A percentile compares a stretch with the other conserved stretches of the same genome.
These are phyloP conservation scores for Rhodotorula graminis DNA, from an alignment of 768 basidiomycete species.

Conservation along the genomic window DNA sequence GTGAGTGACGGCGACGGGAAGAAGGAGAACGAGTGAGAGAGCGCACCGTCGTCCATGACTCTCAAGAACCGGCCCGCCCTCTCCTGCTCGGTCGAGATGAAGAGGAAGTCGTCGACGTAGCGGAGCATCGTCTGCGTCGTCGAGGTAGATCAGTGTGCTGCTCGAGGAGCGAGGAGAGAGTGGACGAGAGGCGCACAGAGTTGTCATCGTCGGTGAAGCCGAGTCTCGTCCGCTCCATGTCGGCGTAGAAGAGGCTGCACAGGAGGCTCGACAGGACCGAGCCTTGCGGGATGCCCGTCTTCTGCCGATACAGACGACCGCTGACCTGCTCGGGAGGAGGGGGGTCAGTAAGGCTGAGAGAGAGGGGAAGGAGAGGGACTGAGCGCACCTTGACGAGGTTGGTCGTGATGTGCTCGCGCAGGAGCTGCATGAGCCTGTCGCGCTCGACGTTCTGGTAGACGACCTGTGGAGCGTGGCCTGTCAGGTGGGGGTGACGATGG, in stretches of 20 bases:
- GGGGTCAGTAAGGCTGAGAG: neutral
- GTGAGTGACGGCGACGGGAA: neutral
- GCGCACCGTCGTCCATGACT: constrained; percentile 66
- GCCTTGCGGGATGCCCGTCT: constrained; percentile 94
- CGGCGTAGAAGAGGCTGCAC: constrained; percentile 85
- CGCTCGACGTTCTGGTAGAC: constrained; percentile 56
- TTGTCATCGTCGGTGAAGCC: constrained; percentile 54
- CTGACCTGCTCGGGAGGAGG: constrained; percentile 60
- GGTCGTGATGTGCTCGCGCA: constrained; percentile 83
- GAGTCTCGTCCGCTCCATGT: constrained; percentile 66
- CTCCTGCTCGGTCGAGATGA: constrained; percentile 63
- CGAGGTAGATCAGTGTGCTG: too few relatives aligned
- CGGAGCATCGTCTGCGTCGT: constrained; percentile 64
- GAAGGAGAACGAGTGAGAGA: too few relatives aligned
- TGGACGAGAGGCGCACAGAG: constrained; percentile 60
- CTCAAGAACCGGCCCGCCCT: constrained; percentile 67
- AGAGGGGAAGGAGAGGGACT: too few relatives aligned
- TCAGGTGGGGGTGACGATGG: too few relatives aligned
- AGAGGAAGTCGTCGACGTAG: constrained; percentile 91
- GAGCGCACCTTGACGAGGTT: constrained; percentile 77
- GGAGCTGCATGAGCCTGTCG: constrained; percentile 62
- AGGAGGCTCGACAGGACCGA: constrained; percentile 90
- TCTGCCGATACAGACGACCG: constrained; percentile 72
- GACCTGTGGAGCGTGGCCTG: too few relatives aligned
- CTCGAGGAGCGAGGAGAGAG: neutral